Percentiles rank a stretch among this genome's conserved stretches.
Conservation (phyloP, 2,329 filamentous ascomycete genomes). For the Pyricularia pennisetigena region DNA sequence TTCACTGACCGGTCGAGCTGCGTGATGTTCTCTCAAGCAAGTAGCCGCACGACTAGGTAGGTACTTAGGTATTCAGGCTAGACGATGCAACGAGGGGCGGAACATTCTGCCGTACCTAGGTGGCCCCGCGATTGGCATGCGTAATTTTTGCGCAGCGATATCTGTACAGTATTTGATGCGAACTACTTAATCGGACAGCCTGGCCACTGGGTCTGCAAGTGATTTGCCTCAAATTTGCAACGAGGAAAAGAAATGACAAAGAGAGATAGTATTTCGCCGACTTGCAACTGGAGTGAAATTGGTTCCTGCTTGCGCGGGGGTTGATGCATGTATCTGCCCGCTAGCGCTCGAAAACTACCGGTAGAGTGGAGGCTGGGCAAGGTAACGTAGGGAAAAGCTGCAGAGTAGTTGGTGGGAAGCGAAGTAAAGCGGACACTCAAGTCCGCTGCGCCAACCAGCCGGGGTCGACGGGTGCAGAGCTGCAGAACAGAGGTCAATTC, state of each 20-base stretch:
- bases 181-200: neutral
- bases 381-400: no score
- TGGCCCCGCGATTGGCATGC: neutral
- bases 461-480: no score
- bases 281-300: no score
- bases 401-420: no score
- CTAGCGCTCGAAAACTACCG: no score
- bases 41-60: neutral
- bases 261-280: neutral
- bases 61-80: neutral
- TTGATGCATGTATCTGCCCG: no score
- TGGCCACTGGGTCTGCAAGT: neutral
- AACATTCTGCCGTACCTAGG: neutral
- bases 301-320: no score
- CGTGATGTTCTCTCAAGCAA: neutral
- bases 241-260: neutral
- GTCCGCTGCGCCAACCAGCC: no score
- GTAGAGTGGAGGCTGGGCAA: no score
- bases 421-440: no score
- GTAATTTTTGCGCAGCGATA: neutral
- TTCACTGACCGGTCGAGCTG: neutral
- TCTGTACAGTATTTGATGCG: neutral
- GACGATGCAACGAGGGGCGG: neutral
- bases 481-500: no score
- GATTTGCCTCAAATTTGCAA: neutral